Evolutionary conservation across 2,329 filamentous ascomycete species (phyloP).

Genomic region (Bipolaris gigantea): DNA sequence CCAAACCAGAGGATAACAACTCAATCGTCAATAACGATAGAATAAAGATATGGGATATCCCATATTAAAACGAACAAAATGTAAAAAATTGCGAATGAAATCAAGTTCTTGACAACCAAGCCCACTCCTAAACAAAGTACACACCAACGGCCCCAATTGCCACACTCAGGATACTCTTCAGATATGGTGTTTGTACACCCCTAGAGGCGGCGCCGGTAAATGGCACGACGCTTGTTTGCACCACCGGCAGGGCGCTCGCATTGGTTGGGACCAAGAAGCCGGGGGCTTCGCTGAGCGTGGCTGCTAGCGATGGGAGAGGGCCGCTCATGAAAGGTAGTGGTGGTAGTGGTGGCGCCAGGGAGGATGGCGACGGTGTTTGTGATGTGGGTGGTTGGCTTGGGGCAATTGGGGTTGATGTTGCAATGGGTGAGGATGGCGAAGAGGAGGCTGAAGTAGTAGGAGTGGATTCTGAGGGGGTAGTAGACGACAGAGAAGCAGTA

Average conservation of each 20-base stretch:
- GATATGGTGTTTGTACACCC: background rate
- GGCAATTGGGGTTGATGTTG: background rate
- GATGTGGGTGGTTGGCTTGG: background rate
- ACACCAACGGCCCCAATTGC: background rate
- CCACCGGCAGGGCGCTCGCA: background rate
- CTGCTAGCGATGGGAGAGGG: background rate
- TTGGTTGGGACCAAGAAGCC: slow-evolving; percentile 8
- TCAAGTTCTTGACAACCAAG: background rate
- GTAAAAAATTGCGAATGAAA: background rate
- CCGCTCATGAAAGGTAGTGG: background rate
- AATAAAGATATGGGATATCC: background rate
- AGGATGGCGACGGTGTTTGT: background rate
- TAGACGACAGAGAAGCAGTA: background rate
- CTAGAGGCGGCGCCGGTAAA: slow-evolving; percentile 4
- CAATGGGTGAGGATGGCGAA: background rate
- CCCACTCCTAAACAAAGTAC: background rate
- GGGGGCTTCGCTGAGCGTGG: slow-evolving; percentile 5
- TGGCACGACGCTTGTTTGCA: background rate
- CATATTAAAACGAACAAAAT: no score
- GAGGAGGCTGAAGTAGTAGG: background rate
- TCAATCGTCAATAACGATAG: no score
- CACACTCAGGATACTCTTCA: background rate
- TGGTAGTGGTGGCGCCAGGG: background rate
- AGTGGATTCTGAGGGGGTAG: background rate
- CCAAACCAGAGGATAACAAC: no score